A percentile compares a stretch with the other conserved stretches of the same genome.
phyloP scores from a whole-genome alignment of 352 stramenopile genomes.

The Pythium vanterpoolii region DNA sequence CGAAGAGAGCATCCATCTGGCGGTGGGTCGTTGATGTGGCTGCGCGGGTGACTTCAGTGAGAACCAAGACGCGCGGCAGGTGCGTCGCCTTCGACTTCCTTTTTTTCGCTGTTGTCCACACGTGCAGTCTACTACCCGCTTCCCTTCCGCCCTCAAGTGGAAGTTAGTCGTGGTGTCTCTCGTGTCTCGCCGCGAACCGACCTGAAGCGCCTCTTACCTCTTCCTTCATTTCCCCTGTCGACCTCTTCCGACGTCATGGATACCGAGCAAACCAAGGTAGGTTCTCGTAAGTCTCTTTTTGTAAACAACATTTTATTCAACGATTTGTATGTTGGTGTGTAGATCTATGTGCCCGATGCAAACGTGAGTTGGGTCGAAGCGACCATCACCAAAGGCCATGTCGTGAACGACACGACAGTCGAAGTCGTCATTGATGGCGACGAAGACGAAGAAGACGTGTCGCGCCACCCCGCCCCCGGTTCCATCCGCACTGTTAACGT shows the following conservation, averaged over 20 bases:
- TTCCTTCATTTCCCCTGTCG: not conserved
- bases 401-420: constrained; percentile 77
- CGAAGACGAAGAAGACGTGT: constrained; percentile 54
- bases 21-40: constrained; percentile 29
- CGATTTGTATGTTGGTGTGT: constrained; percentile 3
- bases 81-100: constrained; percentile 17
- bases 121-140: not conserved
- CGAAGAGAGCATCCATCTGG: constrained; percentile 31
- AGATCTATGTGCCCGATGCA: constrained; percentile 83
- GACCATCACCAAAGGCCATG: constrained; percentile 77
- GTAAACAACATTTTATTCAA: not conserved
- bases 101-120: constrained; percentile 31
- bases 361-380: constrained; percentile 82
- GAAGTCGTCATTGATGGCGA: constrained; percentile 76
- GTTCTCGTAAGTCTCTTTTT: not conserved
- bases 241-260: constrained; percentile 20
- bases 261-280: constrained; percentile 32
- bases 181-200: constrained; percentile 14
- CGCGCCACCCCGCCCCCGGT: constrained; percentile 58
- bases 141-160: constrained; percentile 1
- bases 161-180: constrained; percentile 7
- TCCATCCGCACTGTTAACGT: constrained; percentile 50
- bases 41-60: constrained; percentile 11
- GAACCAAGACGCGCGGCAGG: not conserved
- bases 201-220: not conserved